These are phyloP conservation scores for Schizochytrium sp. DNA, from an alignment of 108 stramenopile genomes.

Conservation along the genomic window DNA sequence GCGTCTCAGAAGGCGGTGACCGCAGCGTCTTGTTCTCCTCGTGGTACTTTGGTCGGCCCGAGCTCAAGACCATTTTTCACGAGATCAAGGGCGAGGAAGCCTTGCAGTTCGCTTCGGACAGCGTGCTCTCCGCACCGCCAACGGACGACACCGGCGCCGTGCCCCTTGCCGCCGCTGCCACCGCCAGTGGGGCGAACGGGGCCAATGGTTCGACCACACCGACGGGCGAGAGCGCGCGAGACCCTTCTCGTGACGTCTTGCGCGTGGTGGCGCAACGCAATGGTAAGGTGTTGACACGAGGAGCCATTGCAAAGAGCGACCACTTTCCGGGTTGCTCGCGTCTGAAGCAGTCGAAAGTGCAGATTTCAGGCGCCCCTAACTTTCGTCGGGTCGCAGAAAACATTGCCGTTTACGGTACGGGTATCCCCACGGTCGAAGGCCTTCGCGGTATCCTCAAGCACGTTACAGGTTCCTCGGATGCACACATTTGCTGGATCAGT, in stretches of 20 bases:
- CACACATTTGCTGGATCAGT: not conserved
- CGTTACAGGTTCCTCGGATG: not conserved
- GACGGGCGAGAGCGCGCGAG: not conserved
- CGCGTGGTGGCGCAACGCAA: not conserved
- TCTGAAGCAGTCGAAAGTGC: not conserved
- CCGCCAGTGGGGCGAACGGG: not conserved
- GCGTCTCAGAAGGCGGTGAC: not conserved
- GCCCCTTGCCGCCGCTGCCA: not conserved
- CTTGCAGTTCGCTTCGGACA: not conserved
- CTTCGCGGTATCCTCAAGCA: not conserved
- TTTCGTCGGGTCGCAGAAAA: not conserved
- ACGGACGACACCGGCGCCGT: not conserved
- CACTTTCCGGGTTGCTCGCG: conserved; percentile 11
- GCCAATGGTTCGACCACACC: not conserved
- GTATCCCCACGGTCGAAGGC: conserved; percentile 2
- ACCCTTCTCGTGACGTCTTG: not conserved
- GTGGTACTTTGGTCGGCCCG: not conserved
- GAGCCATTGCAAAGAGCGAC: not conserved
- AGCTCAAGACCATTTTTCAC: conserved; percentile 9
- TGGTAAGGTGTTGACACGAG: not conserved
- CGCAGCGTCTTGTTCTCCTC: not conserved
- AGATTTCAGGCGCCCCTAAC: not conserved
- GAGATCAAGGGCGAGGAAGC: not conserved
- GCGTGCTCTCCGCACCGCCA: not conserved
- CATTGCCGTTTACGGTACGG: not conserved